Evolutionary conservation across 176 grass and related monocot species (phyloP).

Genomic region (Eragrostis curvula): DNA sequence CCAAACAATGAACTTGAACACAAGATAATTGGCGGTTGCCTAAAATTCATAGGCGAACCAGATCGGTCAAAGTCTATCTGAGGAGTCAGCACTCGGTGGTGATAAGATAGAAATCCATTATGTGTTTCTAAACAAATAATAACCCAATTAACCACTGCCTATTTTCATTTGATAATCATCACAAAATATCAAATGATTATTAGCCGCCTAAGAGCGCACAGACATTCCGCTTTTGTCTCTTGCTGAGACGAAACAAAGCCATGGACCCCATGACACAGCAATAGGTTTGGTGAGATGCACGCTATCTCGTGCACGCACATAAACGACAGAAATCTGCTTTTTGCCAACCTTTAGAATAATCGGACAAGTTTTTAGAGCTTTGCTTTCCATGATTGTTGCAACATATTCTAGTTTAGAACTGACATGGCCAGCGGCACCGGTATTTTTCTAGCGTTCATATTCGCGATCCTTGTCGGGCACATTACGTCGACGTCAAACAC

Average conservation of each 20-base stretch:
- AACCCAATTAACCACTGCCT: too few species aligned
- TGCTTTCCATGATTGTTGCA: background rate
- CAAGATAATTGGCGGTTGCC: too few species aligned
- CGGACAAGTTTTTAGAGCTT: background rate
- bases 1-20: too few species aligned
- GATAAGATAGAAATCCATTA: too few species aligned
- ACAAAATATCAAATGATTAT: slow-evolving; percentile 8
- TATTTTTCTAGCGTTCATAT: background rate
- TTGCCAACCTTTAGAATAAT: background rate
- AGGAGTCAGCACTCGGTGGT: too few species aligned
- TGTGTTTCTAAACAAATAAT: too few species aligned
- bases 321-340: slow-evolving; percentile 24
- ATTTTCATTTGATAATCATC: too few species aligned
- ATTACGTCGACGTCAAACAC: background rate
- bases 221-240: background rate
- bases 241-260: background rate
- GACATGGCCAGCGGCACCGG: slow-evolving; percentile 5
- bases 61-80: too few species aligned
- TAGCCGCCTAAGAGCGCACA: background rate
- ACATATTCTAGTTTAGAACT: too few species aligned
- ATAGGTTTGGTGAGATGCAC: slow-evolving; percentile 12
- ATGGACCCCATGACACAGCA: background rate
- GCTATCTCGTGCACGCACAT: background rate
- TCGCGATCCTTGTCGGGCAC: background rate
- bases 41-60: too few species aligned